Evolutionary conservation across 2,329 filamentous ascomycete genomes (phyloP), one percentile per base, ranked within the genome.

Genomic region (Torrubiella hemipterigena): DNA sequence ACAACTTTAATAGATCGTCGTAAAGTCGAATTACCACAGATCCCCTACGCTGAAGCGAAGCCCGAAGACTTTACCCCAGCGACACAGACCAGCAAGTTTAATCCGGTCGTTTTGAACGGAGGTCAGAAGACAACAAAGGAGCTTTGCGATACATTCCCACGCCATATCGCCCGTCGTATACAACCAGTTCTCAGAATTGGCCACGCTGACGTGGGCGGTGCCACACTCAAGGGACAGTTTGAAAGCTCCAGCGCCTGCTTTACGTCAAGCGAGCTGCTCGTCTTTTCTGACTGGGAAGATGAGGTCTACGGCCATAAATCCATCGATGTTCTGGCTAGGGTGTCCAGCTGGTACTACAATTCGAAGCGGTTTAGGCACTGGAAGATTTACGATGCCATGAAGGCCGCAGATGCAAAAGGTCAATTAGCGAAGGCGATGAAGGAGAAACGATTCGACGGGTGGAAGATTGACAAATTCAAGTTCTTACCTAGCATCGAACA

Each of bases 381-480:
- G 22, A n/a, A n/a, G n/a, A n/a, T n/a, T n/a, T n/a, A n/a, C n/a
- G n/a, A n/a, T n/a, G n/a, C n/a, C n/a, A n/a, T n/a, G n/a, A n/a
- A n/a, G n/a, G n/a, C n/a, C n/a, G n/a, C n/a, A n/a, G n/a, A n/a
- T n/a, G n/a, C n/a, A n/a, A n/a, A n/a, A n/a, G n/a, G n/a, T n/a
- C n/a, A n/a, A n/a, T n/a, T n/a, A n/a, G n/a, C n/a, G n/a, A n/a
- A n/a, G n/a, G n/a, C n/a, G n/a, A n/a, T n/a, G 46, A 45, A 32
- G 48, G 38, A 33, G 45, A 49, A 37, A 44, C 43, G 11, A 51
- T 51, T 52, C 38, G 52, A 47, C 24, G 66, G 66, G 3, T 71
- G 68, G 68, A 58, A 50, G 17, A 54, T 72, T 27, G 68, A 73
- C 48, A 67, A 67, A 43, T 73, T 63, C 56, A 73, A 73, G 45